Evolutionary conservation across 345 rosid genomes (phyloP), one percentile per base, ranked within the genome.

Genomic region (Pugionium dolabratum): DNA sequence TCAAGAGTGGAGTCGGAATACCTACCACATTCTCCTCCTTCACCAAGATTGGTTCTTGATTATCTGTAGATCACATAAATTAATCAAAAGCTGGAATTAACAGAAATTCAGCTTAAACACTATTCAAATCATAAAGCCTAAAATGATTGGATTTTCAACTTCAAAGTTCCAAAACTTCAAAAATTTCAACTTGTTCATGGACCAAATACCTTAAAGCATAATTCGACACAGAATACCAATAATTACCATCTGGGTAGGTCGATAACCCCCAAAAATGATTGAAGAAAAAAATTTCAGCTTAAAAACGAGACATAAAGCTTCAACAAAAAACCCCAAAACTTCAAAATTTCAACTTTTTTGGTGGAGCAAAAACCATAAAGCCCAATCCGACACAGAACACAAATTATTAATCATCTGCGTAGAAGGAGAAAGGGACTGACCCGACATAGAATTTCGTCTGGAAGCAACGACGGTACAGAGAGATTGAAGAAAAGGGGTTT

Each of bases 11-110:
- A 4, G 71, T 35, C 43, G 76, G 76, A 9, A 72, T 58, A 45
- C 71, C 66, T 6, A 2, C 69, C 11, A 70, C 75, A 62, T 50
- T 70, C 69, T 62, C 75, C 6, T 71, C 64, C 28, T 71, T 71
- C 26, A 48, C 64, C 75, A 71, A 71, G 27, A 63, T 71, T 47
- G 75, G 75, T 55, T 71, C 64, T 36, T 71, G 75, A 55, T 71
- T 63, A 25, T 39, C 75, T 71, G 31, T 4, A 7, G 52, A 50
- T 18, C 18, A 18, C 18, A 18, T 18, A 0, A 18, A 18, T 18
- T 18, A 18, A 18, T 18, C 18, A 18, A 18, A 18, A 18, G 18
- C 18, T 18, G 18, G 18, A 18, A 18, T 18, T 18, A 18, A 18
- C 18, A 18, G 18, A 18, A 18, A 18, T 18, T 18, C 18, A 18